Base-by-base conservation (phyloP, 2,329 filamentous ascomycete genomes). In the Pseudodiploospora longispora region DNA sequence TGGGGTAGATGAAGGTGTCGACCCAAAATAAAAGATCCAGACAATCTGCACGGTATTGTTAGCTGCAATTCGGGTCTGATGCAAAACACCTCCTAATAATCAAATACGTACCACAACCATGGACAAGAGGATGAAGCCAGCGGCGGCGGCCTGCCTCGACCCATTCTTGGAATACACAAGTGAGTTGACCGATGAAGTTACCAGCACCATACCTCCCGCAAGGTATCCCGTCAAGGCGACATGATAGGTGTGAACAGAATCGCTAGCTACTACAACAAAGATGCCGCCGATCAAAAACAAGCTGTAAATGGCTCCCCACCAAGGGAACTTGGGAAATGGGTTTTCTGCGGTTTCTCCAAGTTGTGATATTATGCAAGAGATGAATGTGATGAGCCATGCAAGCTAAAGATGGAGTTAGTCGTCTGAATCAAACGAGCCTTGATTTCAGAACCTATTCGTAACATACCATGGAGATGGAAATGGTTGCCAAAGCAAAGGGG, bases 11-110 rank as follows among this genome's bases (percentile, higher is more conserved):
- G 87, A 86, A 1, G 91, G 89, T 12, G 89, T 85, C 2, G 91
- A 95, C 57, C 93, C 93, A 59, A 96, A 98, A 73, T 97, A 97
- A 68, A 97, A 95, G 55, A 96, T 95, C 93, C 93, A 98, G 47
- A 97, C 80, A 56, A 95, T 87, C 90, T 96, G 55, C 34, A 29
- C 46, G 30, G 10, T 9, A 6, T 5, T 19, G 29, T 38, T 59
- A 27, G 30, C 28, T 36, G 10, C 40, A 19, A 19, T 19, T 19
- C 19, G 19, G 19, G 19, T 19, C 19, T 19, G 19, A 19, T 19
- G 19, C 19, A 19, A 12, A 19, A 40, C 12, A 4, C 10, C 6
- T 34, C 10, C 27, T 28, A 29, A 9, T 32, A 30, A 7, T 29
- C 12, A 29, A 27, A 39, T 12, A 72, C 87, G 59, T 78, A 96